A percentile compares a stretch with the other conserved stretches of the same genome.
phyloP scores from a whole-genome alignment of 2,329 filamentous ascomycete genomes.

The Albifimbria verrucaria region DNA sequence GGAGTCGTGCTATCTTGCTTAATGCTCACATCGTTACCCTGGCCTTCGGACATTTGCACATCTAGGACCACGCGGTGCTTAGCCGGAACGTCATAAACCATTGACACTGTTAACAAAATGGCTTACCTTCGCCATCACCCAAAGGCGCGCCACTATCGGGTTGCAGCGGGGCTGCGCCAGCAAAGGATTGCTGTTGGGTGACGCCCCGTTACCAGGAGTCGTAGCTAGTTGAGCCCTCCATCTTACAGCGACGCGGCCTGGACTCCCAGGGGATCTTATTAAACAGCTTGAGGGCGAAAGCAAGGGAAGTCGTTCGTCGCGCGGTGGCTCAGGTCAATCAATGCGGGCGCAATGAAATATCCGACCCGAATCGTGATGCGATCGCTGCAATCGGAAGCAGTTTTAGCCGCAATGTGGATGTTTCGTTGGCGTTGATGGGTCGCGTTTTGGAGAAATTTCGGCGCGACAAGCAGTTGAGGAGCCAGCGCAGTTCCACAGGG shows the following conservation, averaged over 20 bases:
- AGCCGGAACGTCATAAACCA: not conserved
- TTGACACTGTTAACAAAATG: not conserved
- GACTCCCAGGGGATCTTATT: not conserved
- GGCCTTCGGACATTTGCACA: conserved; percentile 59
- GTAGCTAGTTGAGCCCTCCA: conserved; percentile 58
- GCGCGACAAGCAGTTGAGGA: conserved; percentile 23
- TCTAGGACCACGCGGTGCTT: conserved; percentile 37
- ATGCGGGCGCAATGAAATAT: conserved; percentile 1
- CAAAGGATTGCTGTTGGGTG: conserved; percentile 54
- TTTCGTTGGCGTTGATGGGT: conserved; percentile 20
- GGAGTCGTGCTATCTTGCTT: conserved; percentile 61
- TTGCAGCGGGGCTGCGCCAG: conserved; percentile 53
- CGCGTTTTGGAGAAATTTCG: conserved; percentile 36
- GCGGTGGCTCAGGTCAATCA: not conserved
- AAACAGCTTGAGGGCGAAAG: not conserved
- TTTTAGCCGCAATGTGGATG: conserved; percentile 23
- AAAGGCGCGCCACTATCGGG: conserved; percentile 33
- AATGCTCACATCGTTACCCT: conserved; percentile 43
- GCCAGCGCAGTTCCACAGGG: not conserved
- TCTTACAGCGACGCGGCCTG: conserved; percentile 25
- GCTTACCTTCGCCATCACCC: conserved; percentile 44
- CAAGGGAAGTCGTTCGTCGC: not conserved
- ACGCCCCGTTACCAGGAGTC: conserved; percentile 56
- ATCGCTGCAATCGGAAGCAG: conserved; percentile 12
- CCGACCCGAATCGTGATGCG: conserved; percentile 8